Evolutionary conservation across 2,329 filamentous ascomycete genomes (phyloP).

Genomic region (Fusarium sp.): DNA sequence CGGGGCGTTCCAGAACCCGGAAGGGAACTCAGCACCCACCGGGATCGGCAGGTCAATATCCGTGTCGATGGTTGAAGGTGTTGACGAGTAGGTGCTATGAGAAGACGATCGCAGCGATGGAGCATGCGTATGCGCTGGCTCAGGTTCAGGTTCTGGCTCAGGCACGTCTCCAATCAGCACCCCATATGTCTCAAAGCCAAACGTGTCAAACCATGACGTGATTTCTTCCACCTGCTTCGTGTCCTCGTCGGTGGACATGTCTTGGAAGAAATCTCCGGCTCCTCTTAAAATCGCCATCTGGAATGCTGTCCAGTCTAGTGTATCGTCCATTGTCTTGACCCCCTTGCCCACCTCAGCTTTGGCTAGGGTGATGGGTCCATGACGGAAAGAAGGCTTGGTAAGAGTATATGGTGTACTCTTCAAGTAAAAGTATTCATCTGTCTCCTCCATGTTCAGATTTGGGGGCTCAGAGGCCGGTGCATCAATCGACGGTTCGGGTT

Average conservation of each 20-base stretch:
- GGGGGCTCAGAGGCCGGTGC: background rate
- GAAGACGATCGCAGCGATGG: slow-evolving; percentile 40
- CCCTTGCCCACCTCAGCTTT: slow-evolving; percentile 57
- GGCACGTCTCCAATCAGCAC: slow-evolving; percentile 49
- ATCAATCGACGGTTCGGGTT: slow-evolving; percentile 13
- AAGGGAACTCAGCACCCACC: slow-evolving; percentile 50
- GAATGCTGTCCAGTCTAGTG: slow-evolving; percentile 72
- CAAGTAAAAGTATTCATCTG: slow-evolving; percentile 61
- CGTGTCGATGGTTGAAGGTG: slow-evolving; percentile 47
- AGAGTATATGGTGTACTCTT: slow-evolving; percentile 62
- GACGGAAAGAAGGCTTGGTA: slow-evolving; percentile 62
- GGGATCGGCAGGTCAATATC: slow-evolving; percentile 56
- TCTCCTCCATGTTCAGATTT: slow-evolving; percentile 47
- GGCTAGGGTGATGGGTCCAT: slow-evolving; percentile 66
- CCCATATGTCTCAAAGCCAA: slow-evolving; percentile 60
- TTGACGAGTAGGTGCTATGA: slow-evolving; percentile 44
- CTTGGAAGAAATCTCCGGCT: slow-evolving; percentile 63
- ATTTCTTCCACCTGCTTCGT: slow-evolving; percentile 58
- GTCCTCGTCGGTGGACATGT: slow-evolving; percentile 59
- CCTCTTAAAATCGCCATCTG: slow-evolving; percentile 73
- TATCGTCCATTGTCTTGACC: slow-evolving; percentile 58
- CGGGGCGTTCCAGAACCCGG: slow-evolving; percentile 51
- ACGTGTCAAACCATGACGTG: slow-evolving; percentile 63
- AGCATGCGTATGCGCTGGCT: background rate
- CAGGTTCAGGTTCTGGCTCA: background rate